Conservation (phyloP, 1,284 basidiomycete genomes). For the Dichomitus squalens region DNA sequence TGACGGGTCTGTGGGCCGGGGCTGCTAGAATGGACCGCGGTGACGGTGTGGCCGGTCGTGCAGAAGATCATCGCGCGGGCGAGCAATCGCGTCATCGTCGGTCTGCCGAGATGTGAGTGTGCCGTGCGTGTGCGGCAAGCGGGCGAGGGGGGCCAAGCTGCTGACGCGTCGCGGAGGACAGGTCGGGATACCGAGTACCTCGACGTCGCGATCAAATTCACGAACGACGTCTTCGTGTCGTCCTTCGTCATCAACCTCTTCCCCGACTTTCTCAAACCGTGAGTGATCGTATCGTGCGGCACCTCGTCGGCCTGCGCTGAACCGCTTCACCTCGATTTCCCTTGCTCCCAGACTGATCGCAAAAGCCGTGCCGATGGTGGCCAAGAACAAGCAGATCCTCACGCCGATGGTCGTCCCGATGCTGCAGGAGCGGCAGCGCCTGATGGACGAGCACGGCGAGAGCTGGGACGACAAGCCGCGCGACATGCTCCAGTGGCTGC, state of each 20-base stretch:
- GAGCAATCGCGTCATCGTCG: conserved; percentile 23
- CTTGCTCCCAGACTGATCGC: conserved; percentile 6
- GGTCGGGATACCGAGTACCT: conserved; percentile 24
- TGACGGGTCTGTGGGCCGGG: neutral
- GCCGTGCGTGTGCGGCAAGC: neutral
- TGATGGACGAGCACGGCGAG: conserved; percentile 38
- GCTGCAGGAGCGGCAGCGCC: conserved; percentile 41
- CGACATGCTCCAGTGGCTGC: conserved; percentile 27
- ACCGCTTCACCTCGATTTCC: neutral
- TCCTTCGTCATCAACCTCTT: conserved; percentile 25
- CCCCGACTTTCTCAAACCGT: conserved; percentile 22
- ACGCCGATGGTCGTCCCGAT: conserved; percentile 32
- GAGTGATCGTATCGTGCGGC: too few species aligned
- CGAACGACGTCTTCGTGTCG: conserved; percentile 21
- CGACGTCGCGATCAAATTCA: conserved; percentile 22
- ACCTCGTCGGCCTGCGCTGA: neutral
- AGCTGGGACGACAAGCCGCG: conserved; percentile 42
- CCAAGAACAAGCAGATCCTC: conserved; percentile 12
- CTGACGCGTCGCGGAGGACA: neutral
- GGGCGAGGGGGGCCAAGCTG: neutral
- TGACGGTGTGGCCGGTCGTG: conserved; percentile 15
- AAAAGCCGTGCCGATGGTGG: conserved; percentile 14
- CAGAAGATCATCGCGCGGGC: conserved; percentile 20
- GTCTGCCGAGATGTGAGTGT: conserved; percentile 20
- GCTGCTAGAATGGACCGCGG: conserved; percentile 15